Evolutionary conservation across 1,284 basidiomycete genomes (phyloP).

Genomic region (Wolfiporia cocos): DNA sequence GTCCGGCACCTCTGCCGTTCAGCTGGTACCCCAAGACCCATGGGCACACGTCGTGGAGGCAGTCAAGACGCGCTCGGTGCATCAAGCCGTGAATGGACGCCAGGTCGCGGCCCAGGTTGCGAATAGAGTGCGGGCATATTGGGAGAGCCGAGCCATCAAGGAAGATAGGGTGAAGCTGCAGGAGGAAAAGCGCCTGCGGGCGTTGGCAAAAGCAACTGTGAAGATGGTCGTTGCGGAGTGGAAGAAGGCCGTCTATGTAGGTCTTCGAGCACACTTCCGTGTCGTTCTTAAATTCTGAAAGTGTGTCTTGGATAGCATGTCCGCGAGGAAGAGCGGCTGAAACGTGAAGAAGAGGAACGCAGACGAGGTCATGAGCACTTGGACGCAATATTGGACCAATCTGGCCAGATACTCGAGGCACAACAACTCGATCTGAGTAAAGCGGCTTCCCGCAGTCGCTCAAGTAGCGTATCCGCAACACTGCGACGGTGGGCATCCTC

Average conservation of each 20-base stretch:
- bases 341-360: slow-evolving; percentile 58
- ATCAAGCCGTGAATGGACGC: slow-evolving; percentile 39
- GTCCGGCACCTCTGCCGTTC: slow-evolving; percentile 5
- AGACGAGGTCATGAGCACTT: slow-evolving; percentile 78
- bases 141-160: slow-evolving; percentile 63
- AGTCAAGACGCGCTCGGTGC: slow-evolving; percentile 28
- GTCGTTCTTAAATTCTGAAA: slow-evolving; percentile 4
- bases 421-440: slow-evolving; percentile 69
- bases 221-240: slow-evolving; percentile 77
- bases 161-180: slow-evolving; percentile 59
- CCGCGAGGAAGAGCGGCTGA: slow-evolving; percentile 58
- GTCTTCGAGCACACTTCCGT: slow-evolving; percentile 24
- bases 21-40: slow-evolving; percentile 12
- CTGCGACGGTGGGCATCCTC: slow-evolving; percentile 27
- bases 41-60: slow-evolving; percentile 55
- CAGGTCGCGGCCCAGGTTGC: slow-evolving; percentile 58
- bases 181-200: slow-evolving; percentile 66
- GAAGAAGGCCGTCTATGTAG: slow-evolving; percentile 85
- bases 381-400: slow-evolving; percentile 87
- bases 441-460: slow-evolving; percentile 44
- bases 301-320: slow-evolving; percentile 45
- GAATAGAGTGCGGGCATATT: slow-evolving; percentile 69
- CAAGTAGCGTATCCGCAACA: slow-evolving; percentile 41
- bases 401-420: slow-evolving; percentile 81
- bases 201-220: slow-evolving; percentile 66